These are phyloP conservation scores for Coemansia sp. DNA, from an alignment of 192 early-diverging fungal species.

Conservation along the genomic window DNA sequence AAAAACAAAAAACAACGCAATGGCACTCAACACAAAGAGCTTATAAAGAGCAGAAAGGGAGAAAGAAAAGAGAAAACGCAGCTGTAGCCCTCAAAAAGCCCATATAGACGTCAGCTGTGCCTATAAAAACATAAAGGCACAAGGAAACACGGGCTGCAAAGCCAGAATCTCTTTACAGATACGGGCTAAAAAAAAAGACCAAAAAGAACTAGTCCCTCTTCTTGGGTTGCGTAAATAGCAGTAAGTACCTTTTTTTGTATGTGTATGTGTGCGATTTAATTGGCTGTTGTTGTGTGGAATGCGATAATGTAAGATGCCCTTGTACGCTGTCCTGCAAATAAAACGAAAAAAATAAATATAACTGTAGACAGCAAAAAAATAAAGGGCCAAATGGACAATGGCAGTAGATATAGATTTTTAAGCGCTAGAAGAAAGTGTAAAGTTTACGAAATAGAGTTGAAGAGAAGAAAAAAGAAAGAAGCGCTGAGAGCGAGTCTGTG, in stretches of 20 bases:
- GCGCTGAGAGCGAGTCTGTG: neutral
- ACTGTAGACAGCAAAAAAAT: neutral
- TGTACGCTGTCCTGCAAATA: too few species aligned
- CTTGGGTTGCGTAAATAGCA: slow-evolving; percentile 8
- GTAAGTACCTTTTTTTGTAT: slow-evolving; percentile 8
- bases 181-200: neutral
- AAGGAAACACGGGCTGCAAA: too few species aligned
- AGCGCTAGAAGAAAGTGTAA: neutral
- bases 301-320: slow-evolving; percentile 7
- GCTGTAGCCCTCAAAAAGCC: neutral
- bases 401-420: slow-evolving; percentile 4
- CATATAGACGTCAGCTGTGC: too few species aligned
- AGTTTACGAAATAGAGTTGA: slow-evolving; percentile 1
- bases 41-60: neutral
- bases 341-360: neutral
- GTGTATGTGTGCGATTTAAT: slow-evolving; percentile 10
- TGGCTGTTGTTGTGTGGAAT: slow-evolving; percentile 5
- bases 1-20: neutral
- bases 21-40: neutral
- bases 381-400: neutral
- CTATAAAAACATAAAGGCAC: too few species aligned
- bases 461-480: slow-evolving; percentile 1
- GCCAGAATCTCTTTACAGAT: too few species aligned
- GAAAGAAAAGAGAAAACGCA: slow-evolving; percentile 13
- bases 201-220: neutral